These are phyloP conservation scores for Cicer pinnatifidum DNA, from an alignment of 306 rosid species.

Conservation along the genomic window DNA sequence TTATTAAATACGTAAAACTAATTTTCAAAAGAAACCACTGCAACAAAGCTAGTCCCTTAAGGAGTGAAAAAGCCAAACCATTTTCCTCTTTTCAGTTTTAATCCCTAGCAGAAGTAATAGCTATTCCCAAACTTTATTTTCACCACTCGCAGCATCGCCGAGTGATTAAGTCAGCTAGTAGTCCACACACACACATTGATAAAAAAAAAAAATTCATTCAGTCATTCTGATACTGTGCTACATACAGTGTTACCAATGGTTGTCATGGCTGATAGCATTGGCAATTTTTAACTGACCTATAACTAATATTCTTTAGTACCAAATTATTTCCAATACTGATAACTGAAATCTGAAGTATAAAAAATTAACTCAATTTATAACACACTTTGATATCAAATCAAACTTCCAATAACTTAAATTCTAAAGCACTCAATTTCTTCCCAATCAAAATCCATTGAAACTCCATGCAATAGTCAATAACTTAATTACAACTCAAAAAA, in stretches of 20 bases:
- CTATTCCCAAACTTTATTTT: background rate
- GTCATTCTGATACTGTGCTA: background rate
- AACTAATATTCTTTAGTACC: background rate
- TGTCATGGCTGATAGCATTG: background rate
- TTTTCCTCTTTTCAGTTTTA: slow-evolving; percentile 16
- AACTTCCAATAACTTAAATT: slow-evolving; percentile 28
- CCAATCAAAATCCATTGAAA: slow-evolving; percentile 9
- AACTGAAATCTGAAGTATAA: background rate
- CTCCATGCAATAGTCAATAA: background rate
- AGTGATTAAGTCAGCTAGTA: slow-evolving; percentile 1
- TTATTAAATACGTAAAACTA: background rate
- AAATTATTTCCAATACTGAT: background rate
- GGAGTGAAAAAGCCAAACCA: slow-evolving; percentile 11
- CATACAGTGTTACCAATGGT: background rate
- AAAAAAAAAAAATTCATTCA: slow-evolving; percentile 12
- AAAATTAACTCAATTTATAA: background rate
- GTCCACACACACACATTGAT: slow-evolving; percentile 5
- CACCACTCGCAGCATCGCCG: background rate
- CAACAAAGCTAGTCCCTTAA: background rate
- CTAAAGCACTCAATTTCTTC: background rate
- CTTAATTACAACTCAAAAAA: background rate
- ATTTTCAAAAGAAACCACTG: slow-evolving; percentile 10
- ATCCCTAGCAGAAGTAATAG: slow-evolving; percentile 12
- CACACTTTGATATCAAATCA: background rate
- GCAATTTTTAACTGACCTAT: background rate